Percentiles rank a stretch among this genome's conserved stretches.
Evolutionary conservation across 768 basidiomycete genomes (phyloP).

Genomic region (Pholiota microspora): DNA sequence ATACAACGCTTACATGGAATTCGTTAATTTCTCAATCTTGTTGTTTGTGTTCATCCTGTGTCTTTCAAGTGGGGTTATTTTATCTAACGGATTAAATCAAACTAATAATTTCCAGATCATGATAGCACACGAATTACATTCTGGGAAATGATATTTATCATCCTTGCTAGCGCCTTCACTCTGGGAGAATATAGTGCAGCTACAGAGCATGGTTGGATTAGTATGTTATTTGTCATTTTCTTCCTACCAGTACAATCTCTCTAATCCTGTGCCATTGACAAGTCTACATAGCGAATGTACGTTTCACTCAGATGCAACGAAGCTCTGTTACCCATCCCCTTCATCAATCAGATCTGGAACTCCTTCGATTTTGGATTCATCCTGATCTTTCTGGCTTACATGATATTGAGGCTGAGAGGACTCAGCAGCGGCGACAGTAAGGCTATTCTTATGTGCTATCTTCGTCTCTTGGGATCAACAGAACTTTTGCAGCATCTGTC

Average conservation of each 20-base stretch:
- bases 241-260: neutral
- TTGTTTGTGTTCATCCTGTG: slow-evolving; percentile 71
- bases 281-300: slow-evolving; percentile 85
- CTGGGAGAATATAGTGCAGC: slow-evolving; percentile 87
- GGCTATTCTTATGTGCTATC: slow-evolving; percentile 16
- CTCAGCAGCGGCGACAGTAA: slow-evolving; percentile 52
- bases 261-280: neutral
- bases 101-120: slow-evolving; percentile 43
- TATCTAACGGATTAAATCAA: neutral
- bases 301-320: neutral
- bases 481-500: slow-evolving; percentile 30
- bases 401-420: slow-evolving; percentile 64
- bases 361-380: slow-evolving; percentile 80
- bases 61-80: slow-evolving; percentile 56
- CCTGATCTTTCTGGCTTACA: slow-evolving; percentile 65
- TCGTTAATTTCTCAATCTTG: slow-evolving; percentile 71
- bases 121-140: slow-evolving; percentile 46
- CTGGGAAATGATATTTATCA: slow-evolving; percentile 73
- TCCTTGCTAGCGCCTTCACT: slow-evolving; percentile 76
- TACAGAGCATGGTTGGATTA: slow-evolving; percentile 84
- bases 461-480: neutral
- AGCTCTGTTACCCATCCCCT: slow-evolving; percentile 4
- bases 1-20: slow-evolving; percentile 76
- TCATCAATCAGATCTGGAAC: slow-evolving; percentile 76
- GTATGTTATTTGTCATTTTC: slow-evolving; percentile 45